Conservation (phyloP, 345 rosid species). For the Xanthoceras sorbifolium region DNA sequence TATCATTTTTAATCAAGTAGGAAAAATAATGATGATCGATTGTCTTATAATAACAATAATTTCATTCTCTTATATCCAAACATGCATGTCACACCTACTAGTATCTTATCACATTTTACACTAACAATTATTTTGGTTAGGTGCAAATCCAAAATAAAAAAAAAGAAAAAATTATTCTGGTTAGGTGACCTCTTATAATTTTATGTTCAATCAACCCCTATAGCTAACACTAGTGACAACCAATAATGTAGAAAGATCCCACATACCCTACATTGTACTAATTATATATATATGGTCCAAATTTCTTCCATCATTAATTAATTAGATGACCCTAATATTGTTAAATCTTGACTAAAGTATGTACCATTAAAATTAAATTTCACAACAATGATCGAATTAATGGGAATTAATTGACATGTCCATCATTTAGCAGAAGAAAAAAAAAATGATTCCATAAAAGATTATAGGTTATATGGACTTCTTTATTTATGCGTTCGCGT, state of each 20-base stretch:
- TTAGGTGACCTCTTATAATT: slow-evolving; percentile 7
- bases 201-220: slow-evolving; percentile 18
- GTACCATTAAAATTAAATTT: background rate
- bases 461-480: background rate
- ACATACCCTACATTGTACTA: background rate
- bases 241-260: background rate
- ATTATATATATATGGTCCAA: background rate
- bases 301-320: background rate
- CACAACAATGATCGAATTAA: background rate
- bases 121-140: background rate
- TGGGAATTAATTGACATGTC: background rate
- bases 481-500: background rate
- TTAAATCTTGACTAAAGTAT: background rate
- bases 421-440: slow-evolving; percentile 14
- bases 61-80: background rate
- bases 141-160: too few relatives aligned
- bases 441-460: background rate
- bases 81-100: background rate
- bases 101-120: background rate
- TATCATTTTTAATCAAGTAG: background rate
- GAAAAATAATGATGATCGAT: background rate
- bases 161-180: too few relatives aligned
- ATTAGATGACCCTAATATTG: background rate
- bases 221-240: background rate
- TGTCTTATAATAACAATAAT: too few relatives aligned